Conservation (phyloP, 768 basidiomycete species). For the Tricholoma matsutake region DNA sequence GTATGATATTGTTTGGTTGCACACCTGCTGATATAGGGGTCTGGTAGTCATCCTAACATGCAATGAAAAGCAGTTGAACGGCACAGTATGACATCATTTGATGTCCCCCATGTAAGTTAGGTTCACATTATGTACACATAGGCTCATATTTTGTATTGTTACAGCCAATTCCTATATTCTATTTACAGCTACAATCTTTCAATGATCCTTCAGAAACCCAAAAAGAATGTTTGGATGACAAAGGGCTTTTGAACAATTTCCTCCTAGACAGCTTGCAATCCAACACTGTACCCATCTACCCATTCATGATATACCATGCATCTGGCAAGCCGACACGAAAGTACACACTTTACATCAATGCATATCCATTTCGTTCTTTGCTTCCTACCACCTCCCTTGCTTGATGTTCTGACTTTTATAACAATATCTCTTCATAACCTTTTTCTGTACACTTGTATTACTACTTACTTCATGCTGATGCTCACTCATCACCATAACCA, state of each 20-base stretch:
- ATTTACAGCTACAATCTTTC: conserved; percentile 71
- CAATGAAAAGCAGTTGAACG: conserved; percentile 54
- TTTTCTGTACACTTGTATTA: too few relatives aligned
- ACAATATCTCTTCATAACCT: too few relatives aligned
- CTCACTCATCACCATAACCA: too few relatives aligned
- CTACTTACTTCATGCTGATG: too few relatives aligned
- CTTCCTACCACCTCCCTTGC: too few relatives aligned
- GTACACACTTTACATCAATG: conserved; percentile 73
- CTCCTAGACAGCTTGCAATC: too few relatives aligned
- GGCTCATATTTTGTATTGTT: conserved; percentile 1
- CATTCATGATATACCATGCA: conserved; percentile 76
- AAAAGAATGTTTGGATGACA: conserved; percentile 59
- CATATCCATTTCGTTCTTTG: too few relatives aligned
- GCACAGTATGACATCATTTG: conserved; percentile 47
- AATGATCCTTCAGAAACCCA: conserved; percentile 55
- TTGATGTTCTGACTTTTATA: too few relatives aligned
- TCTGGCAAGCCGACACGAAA: conserved; percentile 50
- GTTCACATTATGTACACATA: not conserved
- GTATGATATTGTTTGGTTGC: not conserved
- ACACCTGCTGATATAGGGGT: conserved; percentile 4
- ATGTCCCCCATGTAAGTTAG: conserved; percentile 63
- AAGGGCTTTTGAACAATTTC: conserved; percentile 52
- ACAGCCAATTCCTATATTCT: conserved; percentile 79
- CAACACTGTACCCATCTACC: conserved; percentile 57
- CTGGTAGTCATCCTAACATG: conserved; percentile 58